These are phyloP conservation scores for Umbelopsis sp. DNA, from an alignment of 371 early-diverging fungal genomes.

Conservation along the genomic window DNA sequence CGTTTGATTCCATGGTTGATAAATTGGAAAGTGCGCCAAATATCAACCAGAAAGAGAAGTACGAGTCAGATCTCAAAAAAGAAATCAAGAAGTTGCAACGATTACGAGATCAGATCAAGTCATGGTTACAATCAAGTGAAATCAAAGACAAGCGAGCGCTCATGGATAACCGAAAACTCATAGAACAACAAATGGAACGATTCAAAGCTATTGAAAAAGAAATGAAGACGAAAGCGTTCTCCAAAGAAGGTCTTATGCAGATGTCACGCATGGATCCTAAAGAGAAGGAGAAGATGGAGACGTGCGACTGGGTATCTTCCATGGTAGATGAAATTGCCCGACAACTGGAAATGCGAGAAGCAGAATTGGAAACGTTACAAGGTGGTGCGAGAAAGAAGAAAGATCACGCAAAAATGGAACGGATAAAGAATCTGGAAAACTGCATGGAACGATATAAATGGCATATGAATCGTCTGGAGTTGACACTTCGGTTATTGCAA, in stretches of 20 bases:
- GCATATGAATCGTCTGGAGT: conserved; percentile 88
- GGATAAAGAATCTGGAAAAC: conserved; percentile 68
- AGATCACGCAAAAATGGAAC: conserved; percentile 74
- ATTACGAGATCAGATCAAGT: conserved; percentile 95
- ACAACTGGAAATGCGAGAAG: conserved; percentile 90
- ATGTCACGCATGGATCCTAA: conserved; percentile 88
- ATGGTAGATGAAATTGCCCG: conserved; percentile 82
- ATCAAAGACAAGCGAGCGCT: conserved; percentile 95
- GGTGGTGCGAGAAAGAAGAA: conserved; percentile 75
- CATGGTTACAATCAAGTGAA: conserved; percentile 90
- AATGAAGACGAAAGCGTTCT: conserved; percentile 98
- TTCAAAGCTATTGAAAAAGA: conserved; percentile 98
- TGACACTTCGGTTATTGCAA: conserved; percentile 87
- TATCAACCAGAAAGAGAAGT: conserved; percentile 92
- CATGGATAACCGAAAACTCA: conserved; percentile 87
- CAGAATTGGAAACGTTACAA: conserved; percentile 84
- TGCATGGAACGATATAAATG: conserved; percentile 86
- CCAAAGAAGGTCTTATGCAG: conserved; percentile 89
- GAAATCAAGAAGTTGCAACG: conserved; percentile 98
- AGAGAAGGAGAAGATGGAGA: conserved; percentile 86
- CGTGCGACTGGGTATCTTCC: conserved; percentile 80
- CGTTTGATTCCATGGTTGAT: conserved; percentile 89
- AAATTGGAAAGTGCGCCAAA: conserved; percentile 85
- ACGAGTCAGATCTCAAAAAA: conserved; percentile 94
- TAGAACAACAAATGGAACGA: conserved; percentile 97